Evolutionary conservation across 441 rosid species (phyloP).

Genomic region (Corymbia calophylla): DNA sequence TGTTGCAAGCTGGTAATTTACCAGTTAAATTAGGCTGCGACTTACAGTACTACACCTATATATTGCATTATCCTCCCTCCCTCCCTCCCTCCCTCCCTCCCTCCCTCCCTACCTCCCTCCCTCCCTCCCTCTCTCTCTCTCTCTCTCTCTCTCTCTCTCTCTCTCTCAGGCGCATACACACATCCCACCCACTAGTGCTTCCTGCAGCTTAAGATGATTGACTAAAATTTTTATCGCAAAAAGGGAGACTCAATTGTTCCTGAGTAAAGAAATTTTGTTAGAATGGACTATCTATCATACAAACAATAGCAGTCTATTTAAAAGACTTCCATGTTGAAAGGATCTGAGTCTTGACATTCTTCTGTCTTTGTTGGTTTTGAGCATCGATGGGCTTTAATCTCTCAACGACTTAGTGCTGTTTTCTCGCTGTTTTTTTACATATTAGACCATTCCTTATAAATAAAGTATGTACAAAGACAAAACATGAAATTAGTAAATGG

Average conservation of each 20-base stretch:
- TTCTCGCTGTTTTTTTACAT: not conserved
- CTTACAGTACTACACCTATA: not conserved
- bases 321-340: not conserved
- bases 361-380: not conserved
- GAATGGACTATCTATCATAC: not conserved
- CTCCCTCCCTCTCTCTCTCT: not conserved
- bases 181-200: not conserved
- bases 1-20: not conserved
- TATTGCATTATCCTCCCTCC: not conserved
- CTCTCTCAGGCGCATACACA: not conserved
- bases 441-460: not conserved
- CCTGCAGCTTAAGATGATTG: not conserved
- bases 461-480: not conserved
- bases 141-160: not conserved
- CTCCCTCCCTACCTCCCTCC: not conserved
- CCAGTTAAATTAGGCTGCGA: not conserved
- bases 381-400: not conserved
- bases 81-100: not conserved
- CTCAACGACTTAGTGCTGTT: not conserved
- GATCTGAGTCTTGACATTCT: not conserved
- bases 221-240: not conserved
- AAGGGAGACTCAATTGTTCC: not conserved
- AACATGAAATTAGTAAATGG: not conserved
- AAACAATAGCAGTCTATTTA: not conserved
- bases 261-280: not conserved